Conservation (phyloP, 805 yeast species). For the Ogataea siamensis region DNA sequence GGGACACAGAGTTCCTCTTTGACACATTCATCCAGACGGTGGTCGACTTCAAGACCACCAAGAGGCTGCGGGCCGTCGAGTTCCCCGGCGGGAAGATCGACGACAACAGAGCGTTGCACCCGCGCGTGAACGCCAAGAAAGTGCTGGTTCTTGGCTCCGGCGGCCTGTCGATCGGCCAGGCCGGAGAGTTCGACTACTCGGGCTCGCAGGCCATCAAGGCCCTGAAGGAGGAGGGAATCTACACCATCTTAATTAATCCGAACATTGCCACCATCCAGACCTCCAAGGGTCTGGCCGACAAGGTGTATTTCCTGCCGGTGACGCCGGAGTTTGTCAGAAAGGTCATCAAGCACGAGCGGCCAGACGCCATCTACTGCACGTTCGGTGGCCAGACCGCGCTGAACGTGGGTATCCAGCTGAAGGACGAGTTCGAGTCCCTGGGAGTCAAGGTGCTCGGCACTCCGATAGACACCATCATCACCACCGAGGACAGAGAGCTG, state of each 20-base stretch:
- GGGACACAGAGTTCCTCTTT: conserved; percentile 96
- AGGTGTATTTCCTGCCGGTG: conserved; percentile 97
- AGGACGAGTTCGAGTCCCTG: conserved; percentile 88
- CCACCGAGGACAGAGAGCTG: conserved; percentile 97
- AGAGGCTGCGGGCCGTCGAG: conserved; percentile 61
- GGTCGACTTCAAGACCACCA: conserved; percentile 55
- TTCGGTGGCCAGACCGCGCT: conserved; percentile 99
- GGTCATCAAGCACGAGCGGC: conserved; percentile 91
- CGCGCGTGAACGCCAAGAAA: conserved; percentile 82
- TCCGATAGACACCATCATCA: conserved; percentile 90
- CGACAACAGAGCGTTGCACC: conserved; percentile 73
- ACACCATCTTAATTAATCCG: conserved; percentile 94
- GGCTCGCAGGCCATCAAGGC: conserved; percentile 99
- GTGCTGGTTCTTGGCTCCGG: conserved; percentile 96
- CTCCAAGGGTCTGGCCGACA: conserved; percentile 95
- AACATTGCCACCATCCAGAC: conserved; percentile 99
- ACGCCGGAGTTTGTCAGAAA: conserved; percentile 95
- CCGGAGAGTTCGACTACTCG: conserved; percentile 98
- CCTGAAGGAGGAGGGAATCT: conserved; percentile 94
- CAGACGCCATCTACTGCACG: conserved; percentile 95
- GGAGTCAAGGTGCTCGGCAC: conserved; percentile 98
- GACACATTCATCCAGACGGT: conserved; percentile 89
- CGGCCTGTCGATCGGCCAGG: conserved; percentile 98
- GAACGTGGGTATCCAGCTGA: conserved; percentile 90
- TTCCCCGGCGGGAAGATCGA: conserved; percentile 88